Base-by-base conservation (phyloP, 345 rosid species). In the Heritiera fomes region DNA sequence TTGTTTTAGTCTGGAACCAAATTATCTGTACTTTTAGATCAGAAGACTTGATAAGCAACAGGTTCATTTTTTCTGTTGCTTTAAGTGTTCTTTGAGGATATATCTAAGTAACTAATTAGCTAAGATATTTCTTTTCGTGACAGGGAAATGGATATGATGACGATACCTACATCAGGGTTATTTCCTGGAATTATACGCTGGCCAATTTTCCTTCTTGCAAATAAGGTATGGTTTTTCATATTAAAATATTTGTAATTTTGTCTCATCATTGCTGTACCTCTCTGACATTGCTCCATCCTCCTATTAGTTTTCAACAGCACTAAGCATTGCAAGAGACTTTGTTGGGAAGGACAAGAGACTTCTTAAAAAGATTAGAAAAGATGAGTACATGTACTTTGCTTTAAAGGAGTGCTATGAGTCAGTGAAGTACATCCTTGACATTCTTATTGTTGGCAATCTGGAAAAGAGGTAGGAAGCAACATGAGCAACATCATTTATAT, bases 61-160 rank as follows among this genome's bases (percentile, higher is more conserved):
- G 94, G 98, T 92, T 80, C 71, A 38, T 15, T 67, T 43, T 79
- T 65, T 75, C 43, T 53, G 17, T 80, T 68, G 41, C 68, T 67
- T 45, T 34, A 46, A 40, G 28, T 45, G 3, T 53, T 78, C 43
- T 70, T 79, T 59, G 56, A 12, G 40, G 62, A 34, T 46, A 49
- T 63, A 75, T 40, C 5, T 40, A 40, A 64, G 61, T 50, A 28
- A 68, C 61, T 41, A 75, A 55, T 47, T 55, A 59, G 64, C 69
- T 76, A 34, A 46, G 15, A 73, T 50, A 18, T 75, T 34, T 34
- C 38, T 75, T 75, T 78, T 68, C 52, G 80, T 68, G 45, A 81
- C 87, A 95, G 99, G 90, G 99, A 95, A 80, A 80, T 95, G 87
- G 93, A 89, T 85, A 85, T 93, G 86, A 95, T 95, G 99, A 86